These are phyloP conservation scores for Cystobasidium pallidum DNA, from an alignment of 1,284 basidiomycete genomes.

Conservation along the genomic window DNA sequence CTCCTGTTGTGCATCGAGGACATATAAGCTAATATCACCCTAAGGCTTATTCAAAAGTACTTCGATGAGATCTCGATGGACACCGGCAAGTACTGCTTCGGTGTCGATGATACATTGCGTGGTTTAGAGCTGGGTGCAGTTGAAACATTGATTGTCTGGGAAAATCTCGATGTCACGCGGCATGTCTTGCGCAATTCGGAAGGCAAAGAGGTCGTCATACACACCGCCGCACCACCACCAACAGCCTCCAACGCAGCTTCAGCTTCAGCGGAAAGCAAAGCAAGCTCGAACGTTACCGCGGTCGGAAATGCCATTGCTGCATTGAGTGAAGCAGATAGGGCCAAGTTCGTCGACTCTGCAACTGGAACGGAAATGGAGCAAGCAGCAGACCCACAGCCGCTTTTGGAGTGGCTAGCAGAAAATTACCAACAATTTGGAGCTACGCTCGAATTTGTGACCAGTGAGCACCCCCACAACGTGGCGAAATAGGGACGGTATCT, in stretches of 20 bases:
- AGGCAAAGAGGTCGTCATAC: conserved; percentile 80
- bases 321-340: conserved; percentile 73
- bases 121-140: conserved; percentile 95
- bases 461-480: conserved; percentile 51
- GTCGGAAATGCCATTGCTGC: conserved; percentile 50
- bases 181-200: conserved; percentile 86
- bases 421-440: conserved; percentile 98
- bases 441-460: conserved; percentile 71
- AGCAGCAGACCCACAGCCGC: conserved; percentile 71
- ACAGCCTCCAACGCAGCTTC: conserved; percentile 62
- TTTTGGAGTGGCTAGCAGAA: conserved; percentile 98
- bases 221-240: conserved; percentile 59
- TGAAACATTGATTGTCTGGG: conserved; percentile 98
- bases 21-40: neutral
- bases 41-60: conserved; percentile 85
- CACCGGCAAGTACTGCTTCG: conserved; percentile 97
- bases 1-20: too few species aligned
- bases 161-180: conserved; percentile 87
- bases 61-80: conserved; percentile 99
- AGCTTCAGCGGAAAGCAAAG: conserved; percentile 44
- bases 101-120: conserved; percentile 95
- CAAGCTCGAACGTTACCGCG: conserved; percentile 44
- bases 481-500: too few species aligned
- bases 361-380: conserved; percentile 97
- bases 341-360: conserved; percentile 92